Conservation (phyloP, 1,284 basidiomycete genomes). For the Leccinum subrobustum region DNA sequence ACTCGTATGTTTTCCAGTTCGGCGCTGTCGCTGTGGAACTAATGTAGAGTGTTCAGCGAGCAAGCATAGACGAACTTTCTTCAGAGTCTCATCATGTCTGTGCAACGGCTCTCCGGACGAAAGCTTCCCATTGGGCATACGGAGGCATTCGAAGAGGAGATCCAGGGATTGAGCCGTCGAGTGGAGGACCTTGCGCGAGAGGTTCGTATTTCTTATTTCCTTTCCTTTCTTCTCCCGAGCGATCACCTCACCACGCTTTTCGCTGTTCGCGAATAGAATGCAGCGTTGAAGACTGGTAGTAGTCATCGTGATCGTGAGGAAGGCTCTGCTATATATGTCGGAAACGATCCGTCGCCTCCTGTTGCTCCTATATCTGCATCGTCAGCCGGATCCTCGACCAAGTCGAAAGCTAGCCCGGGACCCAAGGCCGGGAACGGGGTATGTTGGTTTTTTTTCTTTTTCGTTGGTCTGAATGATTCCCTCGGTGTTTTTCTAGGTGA, state of each 20-base stretch:
- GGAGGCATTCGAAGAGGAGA: slow-evolving; percentile 11
- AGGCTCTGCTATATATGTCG: slow-evolving; percentile 18
- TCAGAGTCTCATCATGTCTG: slow-evolving; percentile 18
- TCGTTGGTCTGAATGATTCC: neutral
- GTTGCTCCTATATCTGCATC: neutral
- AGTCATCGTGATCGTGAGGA: slow-evolving; percentile 52
- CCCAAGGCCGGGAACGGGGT: slow-evolving; percentile 56
- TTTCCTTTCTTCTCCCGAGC: neutral
- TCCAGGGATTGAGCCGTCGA: slow-evolving; percentile 11
- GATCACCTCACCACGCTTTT: neutral
- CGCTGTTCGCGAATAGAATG: slow-evolving; percentile 30
- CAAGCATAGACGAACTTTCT: slow-evolving; percentile 19
- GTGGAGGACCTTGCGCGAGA: slow-evolving; percentile 18
- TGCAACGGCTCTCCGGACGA: slow-evolving; percentile 21
- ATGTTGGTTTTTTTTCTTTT: slow-evolving; percentile 7
- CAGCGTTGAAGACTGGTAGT: slow-evolving; percentile 49
- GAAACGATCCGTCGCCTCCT: slow-evolving; percentile 1
- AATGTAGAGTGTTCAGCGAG: slow-evolving; percentile 14
- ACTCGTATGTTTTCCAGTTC: slow-evolving; percentile 43
- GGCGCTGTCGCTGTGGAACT: neutral
- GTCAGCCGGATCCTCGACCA: slow-evolving; percentile 35
- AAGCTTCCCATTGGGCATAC: slow-evolving; percentile 17
- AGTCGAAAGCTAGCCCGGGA: slow-evolving; percentile 38
- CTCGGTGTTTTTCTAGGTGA: slow-evolving; percentile 42
- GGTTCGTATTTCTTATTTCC: slow-evolving; percentile 8